These are phyloP conservation scores for Colletotrichum tropicale DNA, from an alignment of 2,329 filamentous ascomycete species.

Conservation along the genomic window DNA sequence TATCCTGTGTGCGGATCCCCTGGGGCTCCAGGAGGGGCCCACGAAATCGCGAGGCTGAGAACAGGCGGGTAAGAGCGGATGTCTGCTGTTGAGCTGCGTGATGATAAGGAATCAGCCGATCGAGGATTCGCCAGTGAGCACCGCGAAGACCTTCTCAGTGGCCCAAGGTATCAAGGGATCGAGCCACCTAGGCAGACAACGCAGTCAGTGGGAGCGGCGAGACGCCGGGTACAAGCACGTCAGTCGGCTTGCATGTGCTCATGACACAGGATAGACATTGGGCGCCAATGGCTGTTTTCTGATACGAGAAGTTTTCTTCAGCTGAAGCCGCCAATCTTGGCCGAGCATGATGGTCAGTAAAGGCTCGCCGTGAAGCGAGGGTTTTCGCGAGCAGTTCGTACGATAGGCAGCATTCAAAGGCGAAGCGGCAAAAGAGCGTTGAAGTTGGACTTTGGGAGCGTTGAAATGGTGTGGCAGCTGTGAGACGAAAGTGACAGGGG, in stretches of 20 bases:
- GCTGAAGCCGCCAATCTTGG: neutral
- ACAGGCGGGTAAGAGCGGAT: neutral
- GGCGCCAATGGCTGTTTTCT: conserved; percentile 5
- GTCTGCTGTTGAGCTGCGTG: neutral
- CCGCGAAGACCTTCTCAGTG: neutral
- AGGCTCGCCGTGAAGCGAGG: neutral
- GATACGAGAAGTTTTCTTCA: conserved; percentile 14
- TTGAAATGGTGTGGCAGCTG: conserved; percentile 21
- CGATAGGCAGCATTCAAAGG: neutral
- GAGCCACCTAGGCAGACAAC: neutral
- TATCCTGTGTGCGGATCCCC: neutral
- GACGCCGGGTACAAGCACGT: conserved; percentile 13
- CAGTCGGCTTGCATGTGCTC: conserved; percentile 10
- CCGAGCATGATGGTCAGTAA: neutral
- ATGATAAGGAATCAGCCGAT: conserved; percentile 2
- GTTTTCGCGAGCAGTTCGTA: neutral
- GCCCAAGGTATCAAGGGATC: conserved; percentile 19
- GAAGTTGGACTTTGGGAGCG: conserved; percentile 4
- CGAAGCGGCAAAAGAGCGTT: neutral
- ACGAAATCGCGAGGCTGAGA: neutral
- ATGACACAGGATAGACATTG: conserved; percentile 17
- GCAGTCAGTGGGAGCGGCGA: neutral
- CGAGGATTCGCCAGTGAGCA: neutral
- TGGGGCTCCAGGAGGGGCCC: neutral
- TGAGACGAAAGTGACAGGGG: conserved; percentile 15